These are phyloP conservation scores for Hibiscus tridactylites DNA, from an alignment of 345 rosid species.

Conservation along the genomic window DNA sequence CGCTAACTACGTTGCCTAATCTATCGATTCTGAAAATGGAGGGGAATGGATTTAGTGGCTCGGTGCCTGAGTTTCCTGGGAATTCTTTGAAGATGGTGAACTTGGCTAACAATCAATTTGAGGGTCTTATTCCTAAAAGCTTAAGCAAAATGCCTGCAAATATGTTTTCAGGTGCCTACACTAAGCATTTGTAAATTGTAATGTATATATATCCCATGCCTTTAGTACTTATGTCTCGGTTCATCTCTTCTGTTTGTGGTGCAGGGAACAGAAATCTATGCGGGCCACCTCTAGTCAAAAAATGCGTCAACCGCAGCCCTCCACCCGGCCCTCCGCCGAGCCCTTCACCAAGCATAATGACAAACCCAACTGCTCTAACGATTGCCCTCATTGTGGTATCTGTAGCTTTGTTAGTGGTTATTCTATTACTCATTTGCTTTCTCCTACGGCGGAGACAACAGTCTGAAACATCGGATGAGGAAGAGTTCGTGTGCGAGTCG, in stretches of 20 bases:
- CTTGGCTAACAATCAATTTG: conserved; percentile 57
- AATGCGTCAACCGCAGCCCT: conserved; percentile 20
- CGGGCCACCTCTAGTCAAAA: conserved; percentile 35
- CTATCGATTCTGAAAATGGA: conserved; percentile 55
- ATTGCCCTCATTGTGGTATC: conserved; percentile 23
- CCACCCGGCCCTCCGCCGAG: conserved; percentile 12
- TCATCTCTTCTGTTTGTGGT: neutral
- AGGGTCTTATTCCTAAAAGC: conserved; percentile 58
- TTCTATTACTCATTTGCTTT: conserved; percentile 17
- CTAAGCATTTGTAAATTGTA: neutral
- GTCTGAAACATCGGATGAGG: neutral
- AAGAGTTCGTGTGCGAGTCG: neutral
- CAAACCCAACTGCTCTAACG: neutral
- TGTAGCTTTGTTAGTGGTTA: conserved; percentile 17
- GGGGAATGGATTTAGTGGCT: conserved; percentile 51
- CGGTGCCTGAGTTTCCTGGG: conserved; percentile 43
- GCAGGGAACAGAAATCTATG: conserved; percentile 60
- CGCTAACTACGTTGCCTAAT: conserved; percentile 43
- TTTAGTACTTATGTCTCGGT: too few relatives aligned
- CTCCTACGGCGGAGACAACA: conserved; percentile 14
- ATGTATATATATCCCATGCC: neutral
- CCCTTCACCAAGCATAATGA: neutral
- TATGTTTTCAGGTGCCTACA: conserved; percentile 45
- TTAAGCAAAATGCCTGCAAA: conserved; percentile 32
- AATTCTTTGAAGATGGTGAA: conserved; percentile 27